phyloP scores from a whole-genome alignment of 108 stramenopile genomes.

The Discostella stelligeroides region DNA sequence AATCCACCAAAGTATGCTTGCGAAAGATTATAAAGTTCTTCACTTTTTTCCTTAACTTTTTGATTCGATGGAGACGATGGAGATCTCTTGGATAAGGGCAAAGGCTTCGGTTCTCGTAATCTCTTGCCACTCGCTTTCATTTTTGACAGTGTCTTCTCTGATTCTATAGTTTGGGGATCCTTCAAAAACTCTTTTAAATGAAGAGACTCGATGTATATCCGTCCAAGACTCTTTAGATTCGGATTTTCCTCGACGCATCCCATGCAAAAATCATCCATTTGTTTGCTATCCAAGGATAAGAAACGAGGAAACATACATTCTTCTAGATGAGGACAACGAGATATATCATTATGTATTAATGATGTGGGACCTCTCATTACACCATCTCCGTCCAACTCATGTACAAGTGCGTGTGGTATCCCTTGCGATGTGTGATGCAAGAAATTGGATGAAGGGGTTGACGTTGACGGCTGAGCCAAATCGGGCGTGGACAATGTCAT shows the following conservation, averaged over 20 bases:
- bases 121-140: constrained; percentile 20
- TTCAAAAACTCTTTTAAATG: constrained; percentile 43
- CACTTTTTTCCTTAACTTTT: constrained; percentile 2
- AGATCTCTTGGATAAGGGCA: constrained; percentile 7
- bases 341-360: constrained; percentile 1
- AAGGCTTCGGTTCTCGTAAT: not conserved
- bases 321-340: constrained; percentile 40
- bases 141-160: not conserved
- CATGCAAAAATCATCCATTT: constrained; percentile 37
- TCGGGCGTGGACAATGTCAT: not conserved
- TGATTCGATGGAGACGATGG: constrained; percentile 6
- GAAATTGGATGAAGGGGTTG: not conserved
- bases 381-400: constrained; percentile 1
- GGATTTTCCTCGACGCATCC: constrained; percentile 3
- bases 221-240: constrained; percentile 8
- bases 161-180: constrained; percentile 15
- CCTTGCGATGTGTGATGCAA: not conserved
- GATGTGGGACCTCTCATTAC: not conserved
- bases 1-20: constrained; percentile 38
- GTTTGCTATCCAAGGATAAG: constrained; percentile 29
- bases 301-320: constrained; percentile 39
- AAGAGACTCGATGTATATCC: constrained; percentile 37
- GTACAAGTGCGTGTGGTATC: not conserved
- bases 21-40: constrained; percentile 19
- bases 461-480: not conserved